Percentiles rank a stretch among this genome's conserved stretches.
phyloP scores from a whole-genome alignment of 2,329 filamentous ascomycete species.

The Fusarium setosum region DNA sequence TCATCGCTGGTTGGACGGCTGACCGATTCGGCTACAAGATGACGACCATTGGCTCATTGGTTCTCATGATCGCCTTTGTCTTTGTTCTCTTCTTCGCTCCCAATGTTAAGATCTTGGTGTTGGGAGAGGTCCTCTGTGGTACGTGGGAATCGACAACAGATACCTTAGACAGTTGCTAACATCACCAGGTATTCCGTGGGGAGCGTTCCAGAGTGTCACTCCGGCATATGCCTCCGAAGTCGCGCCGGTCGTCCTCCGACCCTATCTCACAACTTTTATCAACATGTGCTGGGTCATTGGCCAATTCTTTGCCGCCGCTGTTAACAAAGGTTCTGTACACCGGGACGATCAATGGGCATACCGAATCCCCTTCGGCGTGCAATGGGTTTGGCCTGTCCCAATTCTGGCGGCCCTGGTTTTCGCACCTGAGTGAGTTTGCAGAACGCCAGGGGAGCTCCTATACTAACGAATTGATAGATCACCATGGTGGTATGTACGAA shows the following conservation, averaged over 20 bases:
- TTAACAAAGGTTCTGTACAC: slow-evolving; percentile 56
- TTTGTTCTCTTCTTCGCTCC: slow-evolving; percentile 66
- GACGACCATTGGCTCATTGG: slow-evolving; percentile 60
- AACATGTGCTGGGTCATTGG: slow-evolving; percentile 70
- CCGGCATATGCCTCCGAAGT: slow-evolving; percentile 66
- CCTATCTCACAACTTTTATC: slow-evolving; percentile 65
- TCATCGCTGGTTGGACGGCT: slow-evolving; percentile 63
- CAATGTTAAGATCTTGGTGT: slow-evolving; percentile 57
- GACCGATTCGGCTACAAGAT: slow-evolving; percentile 63
- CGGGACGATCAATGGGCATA: slow-evolving; percentile 60
- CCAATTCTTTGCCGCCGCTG: slow-evolving; percentile 61
- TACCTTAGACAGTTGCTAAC: slow-evolving; percentile 10
- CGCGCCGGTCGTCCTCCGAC: slow-evolving; percentile 59
- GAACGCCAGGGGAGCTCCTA: accelerated
- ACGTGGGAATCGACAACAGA: slow-evolving; percentile 7
- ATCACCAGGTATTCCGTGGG: slow-evolving; percentile 61
- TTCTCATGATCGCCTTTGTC: slow-evolving; percentile 61
- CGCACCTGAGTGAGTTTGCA: slow-evolving; percentile 57
- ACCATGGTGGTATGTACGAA: slow-evolving; percentile 63
- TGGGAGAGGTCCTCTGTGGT: slow-evolving; percentile 60
- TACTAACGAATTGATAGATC: slow-evolving; percentile 46
- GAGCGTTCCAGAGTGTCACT: slow-evolving; percentile 62
- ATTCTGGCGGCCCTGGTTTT: slow-evolving; percentile 58
- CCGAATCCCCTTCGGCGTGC: slow-evolving; percentile 61
- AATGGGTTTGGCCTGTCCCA: slow-evolving; percentile 64